These are phyloP conservation scores for Periconia digitata DNA, from an alignment of 2,329 filamentous ascomycete genomes.

Conservation along the genomic window DNA sequence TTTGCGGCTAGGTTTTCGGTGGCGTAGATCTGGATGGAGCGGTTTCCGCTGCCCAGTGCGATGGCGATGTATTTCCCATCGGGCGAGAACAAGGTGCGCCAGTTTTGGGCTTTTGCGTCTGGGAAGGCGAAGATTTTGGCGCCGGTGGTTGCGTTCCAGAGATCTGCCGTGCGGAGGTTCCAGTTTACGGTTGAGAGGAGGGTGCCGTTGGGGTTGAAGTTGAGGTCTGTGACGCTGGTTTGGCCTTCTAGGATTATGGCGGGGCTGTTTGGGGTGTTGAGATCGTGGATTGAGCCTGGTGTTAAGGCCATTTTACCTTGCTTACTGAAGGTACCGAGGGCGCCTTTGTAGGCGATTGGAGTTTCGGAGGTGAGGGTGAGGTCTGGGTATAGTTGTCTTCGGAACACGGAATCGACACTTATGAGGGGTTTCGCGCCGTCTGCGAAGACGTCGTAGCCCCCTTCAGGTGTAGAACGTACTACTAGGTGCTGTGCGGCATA, in stretches of 20 bases:
- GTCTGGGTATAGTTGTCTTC: constrained; percentile 1
- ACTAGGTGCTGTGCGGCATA: neutral
- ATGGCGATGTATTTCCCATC: constrained; percentile 10
- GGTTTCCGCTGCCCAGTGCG: neutral
- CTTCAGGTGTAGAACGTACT: constrained; percentile 1
- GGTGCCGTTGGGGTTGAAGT: constrained; percentile 6
- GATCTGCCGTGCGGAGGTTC: neutral
- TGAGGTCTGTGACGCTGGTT: constrained; percentile 5
- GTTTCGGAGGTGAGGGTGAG: constrained; percentile 1
- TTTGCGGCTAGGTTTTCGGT: constrained; percentile 5
- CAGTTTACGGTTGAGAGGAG: constrained; percentile 6
- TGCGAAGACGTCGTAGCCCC: constrained; percentile 9
- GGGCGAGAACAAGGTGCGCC: constrained; percentile 9
- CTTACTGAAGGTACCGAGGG: constrained; percentile 6
- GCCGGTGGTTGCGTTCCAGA: constrained; percentile 12
- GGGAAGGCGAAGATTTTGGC: constrained; percentile 8
- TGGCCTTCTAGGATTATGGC: constrained; percentile 3
- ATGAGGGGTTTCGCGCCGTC: neutral
- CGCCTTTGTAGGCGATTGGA: neutral
- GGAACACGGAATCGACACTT: neutral
- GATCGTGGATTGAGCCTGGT: constrained; percentile 5
- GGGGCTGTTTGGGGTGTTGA: neutral
- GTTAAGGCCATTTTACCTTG: constrained; percentile 5
- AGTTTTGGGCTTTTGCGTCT: constrained; percentile 4
- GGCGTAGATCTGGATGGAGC: constrained; percentile 9